phyloP scores from a whole-genome alignment of 345 rosid species.

The Viola odorata region DNA sequence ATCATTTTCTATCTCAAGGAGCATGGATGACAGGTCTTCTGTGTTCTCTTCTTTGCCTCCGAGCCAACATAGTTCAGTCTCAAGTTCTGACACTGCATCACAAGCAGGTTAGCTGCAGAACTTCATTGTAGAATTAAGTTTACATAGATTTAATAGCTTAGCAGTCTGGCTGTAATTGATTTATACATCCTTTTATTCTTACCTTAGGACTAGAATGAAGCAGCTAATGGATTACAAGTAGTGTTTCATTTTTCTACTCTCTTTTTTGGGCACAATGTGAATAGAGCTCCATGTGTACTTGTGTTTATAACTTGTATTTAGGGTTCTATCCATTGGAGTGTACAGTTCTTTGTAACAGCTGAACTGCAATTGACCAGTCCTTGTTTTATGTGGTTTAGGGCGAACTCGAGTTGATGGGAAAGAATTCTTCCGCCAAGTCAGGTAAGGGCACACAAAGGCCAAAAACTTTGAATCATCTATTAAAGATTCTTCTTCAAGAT shows the following conservation, averaged over 20 bases:
- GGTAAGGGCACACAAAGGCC: slow-evolving; percentile 33
- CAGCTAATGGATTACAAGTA: background rate
- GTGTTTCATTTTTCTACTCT: background rate
- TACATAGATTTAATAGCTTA: background rate
- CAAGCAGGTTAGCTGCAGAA: slow-evolving; percentile 47
- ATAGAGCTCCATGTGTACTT: no score
- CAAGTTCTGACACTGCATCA: slow-evolving; percentile 55
- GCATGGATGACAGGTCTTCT: slow-evolving; percentile 74
- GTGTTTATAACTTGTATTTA: background rate
- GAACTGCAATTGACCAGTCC: background rate
- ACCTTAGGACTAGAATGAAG: background rate
- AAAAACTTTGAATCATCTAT: background rate
- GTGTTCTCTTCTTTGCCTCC: slow-evolving; percentile 34
- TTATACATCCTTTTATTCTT: background rate
- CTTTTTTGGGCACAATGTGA: no score
- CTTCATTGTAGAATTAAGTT: slow-evolving; percentile 4
- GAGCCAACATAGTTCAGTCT: slow-evolving; percentile 27
- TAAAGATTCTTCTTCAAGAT: no score
- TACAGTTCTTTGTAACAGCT: background rate
- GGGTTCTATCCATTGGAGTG: background rate
- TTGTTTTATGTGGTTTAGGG: slow-evolving; percentile 35
- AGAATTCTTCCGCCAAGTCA: slow-evolving; percentile 95
- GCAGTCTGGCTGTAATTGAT: no score
- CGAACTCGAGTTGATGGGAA: slow-evolving; percentile 86
- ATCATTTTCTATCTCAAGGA: slow-evolving; percentile 74